Percentiles rank a stretch among this genome's conserved stretches.
Evolutionary conservation across 495 filamentous ascomycete species (phyloP).

Genomic region (Penicillium canescens): DNA sequence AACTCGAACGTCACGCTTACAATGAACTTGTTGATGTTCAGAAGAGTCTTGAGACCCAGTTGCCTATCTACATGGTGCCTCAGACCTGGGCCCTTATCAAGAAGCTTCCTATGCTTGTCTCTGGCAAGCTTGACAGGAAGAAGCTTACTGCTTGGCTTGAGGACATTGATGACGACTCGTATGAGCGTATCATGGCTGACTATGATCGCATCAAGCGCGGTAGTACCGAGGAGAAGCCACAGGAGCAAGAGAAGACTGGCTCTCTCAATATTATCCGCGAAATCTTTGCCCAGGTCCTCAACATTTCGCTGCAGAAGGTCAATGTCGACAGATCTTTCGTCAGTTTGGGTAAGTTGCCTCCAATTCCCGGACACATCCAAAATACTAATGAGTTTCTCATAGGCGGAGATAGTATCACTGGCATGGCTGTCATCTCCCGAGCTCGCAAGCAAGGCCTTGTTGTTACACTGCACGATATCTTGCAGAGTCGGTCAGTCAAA

Average conservation of each 20-base stretch:
- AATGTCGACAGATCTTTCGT: constrained; percentile 43
- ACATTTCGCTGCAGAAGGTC: constrained; percentile 39
- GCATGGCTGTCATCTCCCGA: constrained; percentile 42
- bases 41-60: constrained; percentile 31
- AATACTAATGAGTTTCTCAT: constrained; percentile 21
- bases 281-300: constrained; percentile 51
- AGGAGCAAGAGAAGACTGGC: constrained; percentile 24
- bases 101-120: constrained; percentile 47
- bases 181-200: constrained; percentile 42
- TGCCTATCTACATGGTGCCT: constrained; percentile 53
- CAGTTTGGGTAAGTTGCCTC: constrained; percentile 37
- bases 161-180: constrained; percentile 33
- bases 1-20: constrained; percentile 25
- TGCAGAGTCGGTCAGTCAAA: constrained; percentile 36
- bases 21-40: constrained; percentile 37
- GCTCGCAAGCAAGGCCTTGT: constrained; percentile 39
- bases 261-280: constrained; percentile 32
- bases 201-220: constrained; percentile 34
- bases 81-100: constrained; percentile 45
- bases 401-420: constrained; percentile 50
- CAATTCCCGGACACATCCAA: constrained; percentile 12
- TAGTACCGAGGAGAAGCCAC: constrained; percentile 22
- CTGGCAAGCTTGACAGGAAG: constrained; percentile 52
- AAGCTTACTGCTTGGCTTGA: constrained; percentile 47
- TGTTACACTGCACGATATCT: constrained; percentile 36